Evolutionary conservation across 2,329 filamentous ascomycete species (phyloP).

Genomic region (Phoma herbarum): DNA sequence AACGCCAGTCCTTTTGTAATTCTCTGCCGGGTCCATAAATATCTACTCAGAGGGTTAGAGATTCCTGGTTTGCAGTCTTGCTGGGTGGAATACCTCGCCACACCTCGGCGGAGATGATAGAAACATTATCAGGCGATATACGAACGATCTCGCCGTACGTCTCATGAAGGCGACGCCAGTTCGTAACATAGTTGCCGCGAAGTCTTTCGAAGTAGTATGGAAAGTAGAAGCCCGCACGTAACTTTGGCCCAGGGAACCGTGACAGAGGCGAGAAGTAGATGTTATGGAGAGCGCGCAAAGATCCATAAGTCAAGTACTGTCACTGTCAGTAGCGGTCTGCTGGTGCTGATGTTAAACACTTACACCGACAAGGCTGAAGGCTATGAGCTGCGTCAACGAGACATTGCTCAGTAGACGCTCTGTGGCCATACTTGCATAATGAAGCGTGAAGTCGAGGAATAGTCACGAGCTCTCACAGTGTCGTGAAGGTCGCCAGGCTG

Average conservation of each 20-base stretch:
- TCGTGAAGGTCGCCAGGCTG: not conserved
- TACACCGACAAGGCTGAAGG: not conserved
- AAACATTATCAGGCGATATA: not conserved
- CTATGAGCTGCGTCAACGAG: not conserved
- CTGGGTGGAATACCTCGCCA: not conserved
- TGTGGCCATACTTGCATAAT: not conserved
- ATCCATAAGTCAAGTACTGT: not conserved
- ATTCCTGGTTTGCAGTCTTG: too few species aligned
- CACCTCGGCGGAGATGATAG: not conserved
- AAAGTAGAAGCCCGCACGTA: conserved; percentile 5
- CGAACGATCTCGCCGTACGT: conserved; percentile 2
- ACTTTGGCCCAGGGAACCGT: conserved; percentile 17
- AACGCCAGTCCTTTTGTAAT: not conserved
- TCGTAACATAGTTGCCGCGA: not conserved
- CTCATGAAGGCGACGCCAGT: not conserved
- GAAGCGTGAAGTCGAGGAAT: too few species aligned
- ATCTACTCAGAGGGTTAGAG: not conserved
- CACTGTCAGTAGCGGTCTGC: not conserved
- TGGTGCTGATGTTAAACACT: not conserved
- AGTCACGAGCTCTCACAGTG: too few species aligned
- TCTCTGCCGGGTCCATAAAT: not conserved
- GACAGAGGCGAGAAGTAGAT: conserved; percentile 18
- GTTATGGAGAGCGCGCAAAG: conserved; percentile 3
- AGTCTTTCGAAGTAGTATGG: conserved; percentile 17
- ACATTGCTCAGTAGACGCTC: not conserved